phyloP scores from a whole-genome alignment of 2,329 filamentous ascomycete genomes.

The Rutstroemia sp. region DNA sequence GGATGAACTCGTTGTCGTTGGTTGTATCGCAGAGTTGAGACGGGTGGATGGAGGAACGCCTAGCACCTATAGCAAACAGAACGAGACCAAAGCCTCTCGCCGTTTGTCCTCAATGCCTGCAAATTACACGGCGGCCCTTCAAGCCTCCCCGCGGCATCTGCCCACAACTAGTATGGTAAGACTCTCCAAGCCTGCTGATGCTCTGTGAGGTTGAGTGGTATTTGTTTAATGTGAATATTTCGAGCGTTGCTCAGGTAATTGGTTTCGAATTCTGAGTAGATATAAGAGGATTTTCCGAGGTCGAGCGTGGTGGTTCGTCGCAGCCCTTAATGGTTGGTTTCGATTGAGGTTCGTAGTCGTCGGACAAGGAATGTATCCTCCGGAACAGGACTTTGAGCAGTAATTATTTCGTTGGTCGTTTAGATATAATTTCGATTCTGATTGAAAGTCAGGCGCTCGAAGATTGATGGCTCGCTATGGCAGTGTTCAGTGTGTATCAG shows the following conservation, averaged over 20 bases:
- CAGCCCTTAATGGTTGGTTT: background rate
- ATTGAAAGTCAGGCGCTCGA: too few relatives aligned
- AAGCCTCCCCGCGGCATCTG: slow-evolving; percentile 11
- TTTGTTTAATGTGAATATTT: background rate
- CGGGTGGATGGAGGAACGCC: background rate
- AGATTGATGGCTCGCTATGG: too few relatives aligned
- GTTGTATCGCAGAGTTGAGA: too few relatives aligned
- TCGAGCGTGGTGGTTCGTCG: background rate
- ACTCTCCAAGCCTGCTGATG: background rate
- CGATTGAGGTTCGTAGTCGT: background rate
- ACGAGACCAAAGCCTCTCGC: background rate
- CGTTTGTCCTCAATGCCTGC: slow-evolving; percentile 5
- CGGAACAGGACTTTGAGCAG: slow-evolving; percentile 30
- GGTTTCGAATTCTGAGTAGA: background rate
- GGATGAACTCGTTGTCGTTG: background rate
- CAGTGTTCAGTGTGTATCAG: too few relatives aligned
- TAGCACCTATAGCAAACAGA: background rate
- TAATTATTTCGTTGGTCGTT: background rate
- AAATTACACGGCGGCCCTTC: slow-evolving; percentile 4
- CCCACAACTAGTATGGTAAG: background rate
- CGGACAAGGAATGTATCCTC: background rate
- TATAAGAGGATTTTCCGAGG: background rate
- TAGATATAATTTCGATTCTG: too few relatives aligned
- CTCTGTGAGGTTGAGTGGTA: background rate
- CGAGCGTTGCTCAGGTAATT: background rate